These are phyloP conservation scores for Glebionis coronaria DNA, from an alignment of 129 eudicot genomes.

Conservation along the genomic window DNA sequence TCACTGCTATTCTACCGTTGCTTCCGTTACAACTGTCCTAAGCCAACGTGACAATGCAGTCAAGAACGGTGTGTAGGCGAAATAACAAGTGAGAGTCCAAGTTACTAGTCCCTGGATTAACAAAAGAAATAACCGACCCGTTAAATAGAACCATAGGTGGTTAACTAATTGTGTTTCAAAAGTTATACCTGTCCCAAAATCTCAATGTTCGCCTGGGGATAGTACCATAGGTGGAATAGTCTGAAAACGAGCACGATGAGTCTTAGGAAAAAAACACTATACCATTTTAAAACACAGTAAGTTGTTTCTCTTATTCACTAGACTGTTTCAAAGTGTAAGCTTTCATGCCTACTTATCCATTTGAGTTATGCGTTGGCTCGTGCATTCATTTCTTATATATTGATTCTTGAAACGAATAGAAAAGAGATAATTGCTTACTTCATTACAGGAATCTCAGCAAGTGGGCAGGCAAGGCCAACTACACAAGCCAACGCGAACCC, in stretches of 20 bases:
- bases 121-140: not conserved
- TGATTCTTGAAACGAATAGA: not conserved
- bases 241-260: conserved; percentile 21
- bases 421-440: conserved; percentile 11
- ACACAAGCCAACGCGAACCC: conserved; percentile 68
- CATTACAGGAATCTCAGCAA: conserved; percentile 79
- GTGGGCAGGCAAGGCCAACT: conserved; percentile 70
- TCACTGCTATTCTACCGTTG: conserved; percentile 15
- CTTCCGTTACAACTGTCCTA: conserved; percentile 27
- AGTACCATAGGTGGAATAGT: conserved; percentile 69
- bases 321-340: no score
- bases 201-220: conserved; percentile 71
- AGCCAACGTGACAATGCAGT: conserved; percentile 69
- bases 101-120: conserved; percentile 59
- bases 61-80: conserved; percentile 75
- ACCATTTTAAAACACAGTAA: no score
- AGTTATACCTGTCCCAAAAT: conserved; percentile 63
- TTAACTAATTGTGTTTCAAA: not conserved
- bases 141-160: not conserved
- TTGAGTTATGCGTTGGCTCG: no score
- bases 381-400: not conserved
- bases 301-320: no score
- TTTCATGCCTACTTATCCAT: no score
- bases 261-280: not conserved
- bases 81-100: conserved; percentile 84